These are phyloP conservation scores for Agrostemma githago DNA, from an alignment of 148 eudicot genomes.

Conservation along the genomic window DNA sequence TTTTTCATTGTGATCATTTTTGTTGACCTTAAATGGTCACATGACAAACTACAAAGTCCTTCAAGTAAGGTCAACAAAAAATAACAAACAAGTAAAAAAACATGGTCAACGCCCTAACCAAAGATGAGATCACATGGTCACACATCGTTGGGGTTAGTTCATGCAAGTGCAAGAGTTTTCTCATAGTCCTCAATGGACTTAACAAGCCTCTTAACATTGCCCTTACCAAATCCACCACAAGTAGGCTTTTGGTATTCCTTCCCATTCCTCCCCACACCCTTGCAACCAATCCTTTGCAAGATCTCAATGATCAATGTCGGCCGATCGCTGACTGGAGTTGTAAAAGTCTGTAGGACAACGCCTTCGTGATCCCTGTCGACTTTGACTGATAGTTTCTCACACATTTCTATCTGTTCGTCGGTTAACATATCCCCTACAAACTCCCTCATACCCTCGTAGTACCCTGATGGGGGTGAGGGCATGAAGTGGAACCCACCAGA, in stretches of 20 bases:
- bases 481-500: slow-evolving; percentile 87
- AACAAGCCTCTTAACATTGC: slow-evolving; percentile 76
- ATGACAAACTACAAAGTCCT: too few relatives aligned
- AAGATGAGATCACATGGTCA: too few relatives aligned
- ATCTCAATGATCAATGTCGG: slow-evolving; percentile 81
- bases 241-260: slow-evolving; percentile 67
- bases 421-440: slow-evolving; percentile 53
- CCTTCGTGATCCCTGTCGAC: slow-evolving; percentile 92
- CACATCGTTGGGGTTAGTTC: background rate
- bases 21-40: too few relatives aligned
- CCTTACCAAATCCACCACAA: slow-evolving; percentile 95
- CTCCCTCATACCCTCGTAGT: slow-evolving; percentile 57
- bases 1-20: too few relatives aligned
- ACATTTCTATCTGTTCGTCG: slow-evolving; percentile 69
- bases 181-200: slow-evolving; percentile 86
- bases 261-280: slow-evolving; percentile 63
- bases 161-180: slow-evolving; percentile 42
- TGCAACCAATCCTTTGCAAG: slow-evolving; percentile 86
- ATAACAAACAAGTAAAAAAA: too few relatives aligned
- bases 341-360: slow-evolving; percentile 76
- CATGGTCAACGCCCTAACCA: too few relatives aligned
- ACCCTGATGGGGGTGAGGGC: slow-evolving; percentile 77
- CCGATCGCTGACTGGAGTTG: slow-evolving; percentile 88
- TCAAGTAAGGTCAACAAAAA: too few relatives aligned
- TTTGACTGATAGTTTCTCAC: slow-evolving; percentile 73